Base-by-base conservation (phyloP, 2,329 filamentous ascomycete species). In the Setomelanomma holmii region DNA sequence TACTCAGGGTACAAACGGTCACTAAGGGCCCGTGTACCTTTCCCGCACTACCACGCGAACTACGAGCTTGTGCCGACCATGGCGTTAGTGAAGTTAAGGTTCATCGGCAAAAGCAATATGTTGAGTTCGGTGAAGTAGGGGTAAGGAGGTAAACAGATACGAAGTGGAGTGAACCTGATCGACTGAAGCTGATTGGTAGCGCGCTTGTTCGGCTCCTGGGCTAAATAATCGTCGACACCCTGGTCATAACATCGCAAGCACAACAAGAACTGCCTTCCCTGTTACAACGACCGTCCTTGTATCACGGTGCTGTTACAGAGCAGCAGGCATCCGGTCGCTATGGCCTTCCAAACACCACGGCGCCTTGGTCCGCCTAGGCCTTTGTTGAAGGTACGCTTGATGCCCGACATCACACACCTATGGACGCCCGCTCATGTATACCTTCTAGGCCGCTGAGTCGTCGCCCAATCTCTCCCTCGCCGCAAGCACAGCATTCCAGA, bases 401-500 rank as follows among this genome's bases (percentile, higher is more conserved):
- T 45, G 19, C 41, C 14, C 48, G 14, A 35, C 19, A 68, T 65
- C n/a, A 53, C 66, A 40, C 70, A 27, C n/a, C n/a, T n/a, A 19
- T 16, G 36, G 40, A 38, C 30, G 33, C 46, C 12, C 40, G 19
- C 46, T 43, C 45, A 42, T 39, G 14, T 14, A 17, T 23, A 5
- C 11, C 21, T 35, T n/a, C 19, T 22, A 49, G 46, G 40, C 34
- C 20, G 75, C 74, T 24, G 72, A 75, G 10, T 77, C 76, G 10
- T 76, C 76, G 27, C 77, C 78, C 21, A 78, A 76, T 51, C 67
- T 80, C 21, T 69, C 68, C 41, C 67, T 75, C 40, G 67, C 72
- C 49, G 66, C 72, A 33, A 76, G 71, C 60, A 75, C 73, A 40
- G 78, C 80, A 52, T 79, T 88, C 61, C 81, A 84, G 67, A 86